Conservation (phyloP, 1,139 yeast genomes). For the Hansenula sp. region DNA sequence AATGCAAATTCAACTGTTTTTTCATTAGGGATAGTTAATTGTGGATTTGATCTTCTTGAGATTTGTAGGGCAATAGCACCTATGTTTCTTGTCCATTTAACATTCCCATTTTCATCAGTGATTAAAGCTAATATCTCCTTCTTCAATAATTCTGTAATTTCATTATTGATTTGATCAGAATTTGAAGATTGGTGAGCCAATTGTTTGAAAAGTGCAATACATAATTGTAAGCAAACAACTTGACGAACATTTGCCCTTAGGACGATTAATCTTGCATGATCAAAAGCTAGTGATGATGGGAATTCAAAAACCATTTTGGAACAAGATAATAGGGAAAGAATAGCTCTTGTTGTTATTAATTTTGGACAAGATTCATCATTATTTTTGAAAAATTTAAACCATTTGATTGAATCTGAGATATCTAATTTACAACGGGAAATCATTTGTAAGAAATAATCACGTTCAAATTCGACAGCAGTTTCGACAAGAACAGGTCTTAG, state of each 20-base stretch:
- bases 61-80: conserved; percentile 65
- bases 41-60: conserved; percentile 23
- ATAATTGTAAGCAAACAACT: conserved; percentile 74
- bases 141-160: conserved; percentile 33
- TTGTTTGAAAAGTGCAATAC: conserved; percentile 71
- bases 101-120: conserved; percentile 80
- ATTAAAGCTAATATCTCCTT: conserved; percentile 74
- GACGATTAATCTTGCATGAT: conserved; percentile 73
- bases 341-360: conserved; percentile 31
- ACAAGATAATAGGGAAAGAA: conserved; percentile 59
- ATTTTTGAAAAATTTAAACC: conserved; percentile 55
- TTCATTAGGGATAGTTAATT: conserved; percentile 22
- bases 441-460: conserved; percentile 76
- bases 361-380: too few species aligned
- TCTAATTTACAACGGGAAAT: conserved; percentile 64
- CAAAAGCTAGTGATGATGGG: conserved; percentile 85
- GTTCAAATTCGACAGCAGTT: conserved; percentile 90
- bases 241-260: conserved; percentile 85
- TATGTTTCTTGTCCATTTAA: conserved; percentile 87
- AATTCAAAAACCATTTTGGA: conserved; percentile 80
- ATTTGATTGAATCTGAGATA: conserved; percentile 60
- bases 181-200: conserved; percentile 36
- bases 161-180: conserved; percentile 20
- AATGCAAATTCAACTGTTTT: conserved; percentile 59
- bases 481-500: conserved; percentile 81